Evolutionary conservation across 371 early-diverging fungal species (phyloP), one percentile per base, ranked within the genome.

Genomic region (Lichtheimia ramosa): DNA sequence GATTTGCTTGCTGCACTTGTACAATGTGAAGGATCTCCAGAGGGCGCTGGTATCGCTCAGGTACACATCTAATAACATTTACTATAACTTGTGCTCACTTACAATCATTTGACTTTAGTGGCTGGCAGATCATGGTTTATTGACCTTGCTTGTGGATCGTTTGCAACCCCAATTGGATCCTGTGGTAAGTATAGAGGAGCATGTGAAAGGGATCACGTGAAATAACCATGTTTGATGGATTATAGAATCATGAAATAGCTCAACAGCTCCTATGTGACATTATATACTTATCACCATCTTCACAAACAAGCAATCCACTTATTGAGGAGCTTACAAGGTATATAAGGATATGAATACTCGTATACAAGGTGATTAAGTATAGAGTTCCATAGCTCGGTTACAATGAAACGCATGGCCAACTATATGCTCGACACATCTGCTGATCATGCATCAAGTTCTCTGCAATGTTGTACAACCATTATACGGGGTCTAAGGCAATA

Each of bases 191-290:
- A 42, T 24, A 13, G 42, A 4, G 7, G 25, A 25, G 24, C 18
- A 18, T 24, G 42, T 18, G 43, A 23, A 16, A 42, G n/a, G 34
- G 6, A n/a, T 48, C n/a, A 27, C 5, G 16, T 41, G 46, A 20
- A 61, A 6, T 34, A 10, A 34, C 27, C 27, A 27, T 27, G 27
- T 27, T 14, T 12, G 27, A 16, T 25, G 48, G 39, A 13, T 1
- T 8, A 1, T 43, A 68, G 68, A 59, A 48, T 10, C 68, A 57
- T 27, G 56, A 60, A 16, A 56, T 60, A 16, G 63, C 60, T 21
- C 59, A 68, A 34, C 68, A 57, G 6, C 16, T 68, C 28, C 43
- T 68, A 18, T 63, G 60, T 43, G 68, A 59, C 56, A 56, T 66
- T 2, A 57, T 62, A 18, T 46, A 58, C 14, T 15, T 53, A 27